Evolutionary conservation across 2,329 filamentous ascomycete genomes (phyloP).

Genomic region (Davidsoniella australis): DNA sequence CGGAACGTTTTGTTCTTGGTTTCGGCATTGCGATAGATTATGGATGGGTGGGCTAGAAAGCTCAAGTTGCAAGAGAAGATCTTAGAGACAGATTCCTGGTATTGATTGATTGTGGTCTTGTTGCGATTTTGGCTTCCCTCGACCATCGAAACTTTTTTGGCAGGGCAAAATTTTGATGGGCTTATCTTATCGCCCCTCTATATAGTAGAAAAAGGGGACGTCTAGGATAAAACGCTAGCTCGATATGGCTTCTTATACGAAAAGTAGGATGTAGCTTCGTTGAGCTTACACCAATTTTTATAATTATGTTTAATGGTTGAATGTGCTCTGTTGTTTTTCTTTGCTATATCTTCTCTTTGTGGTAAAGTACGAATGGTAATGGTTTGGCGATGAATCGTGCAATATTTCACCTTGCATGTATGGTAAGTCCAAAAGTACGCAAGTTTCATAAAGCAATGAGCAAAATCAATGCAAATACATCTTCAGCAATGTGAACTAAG

Average conservation of each 20-base stretch:
- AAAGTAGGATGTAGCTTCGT: no score
- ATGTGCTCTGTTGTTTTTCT: no score
- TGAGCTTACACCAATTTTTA: no score
- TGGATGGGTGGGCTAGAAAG: background rate
- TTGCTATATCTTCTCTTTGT: no score
- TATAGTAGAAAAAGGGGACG: background rate
- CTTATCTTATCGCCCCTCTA: constrained; percentile 14
- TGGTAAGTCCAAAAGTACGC: no score
- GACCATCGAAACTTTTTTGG: background rate
- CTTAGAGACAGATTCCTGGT: background rate
- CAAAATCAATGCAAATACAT: no score
- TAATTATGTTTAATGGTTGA: no score
- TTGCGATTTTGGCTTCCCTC: background rate
- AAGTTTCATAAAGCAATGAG: no score
- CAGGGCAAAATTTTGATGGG: constrained; percentile 7
- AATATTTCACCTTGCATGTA: no score
- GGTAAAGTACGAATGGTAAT: no score
- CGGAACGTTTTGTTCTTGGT: constrained; percentile 26
- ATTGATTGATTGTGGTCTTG: background rate
- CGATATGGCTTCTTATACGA: constrained; percentile 5
- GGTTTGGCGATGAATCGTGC: no score
- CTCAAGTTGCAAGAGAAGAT: background rate
- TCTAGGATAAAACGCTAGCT: background rate
- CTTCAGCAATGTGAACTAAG: no score
- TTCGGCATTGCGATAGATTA: constrained; percentile 23